phyloP scores from a whole-genome alignment of 306 rosid genomes.

The Comarum palustre region DNA sequence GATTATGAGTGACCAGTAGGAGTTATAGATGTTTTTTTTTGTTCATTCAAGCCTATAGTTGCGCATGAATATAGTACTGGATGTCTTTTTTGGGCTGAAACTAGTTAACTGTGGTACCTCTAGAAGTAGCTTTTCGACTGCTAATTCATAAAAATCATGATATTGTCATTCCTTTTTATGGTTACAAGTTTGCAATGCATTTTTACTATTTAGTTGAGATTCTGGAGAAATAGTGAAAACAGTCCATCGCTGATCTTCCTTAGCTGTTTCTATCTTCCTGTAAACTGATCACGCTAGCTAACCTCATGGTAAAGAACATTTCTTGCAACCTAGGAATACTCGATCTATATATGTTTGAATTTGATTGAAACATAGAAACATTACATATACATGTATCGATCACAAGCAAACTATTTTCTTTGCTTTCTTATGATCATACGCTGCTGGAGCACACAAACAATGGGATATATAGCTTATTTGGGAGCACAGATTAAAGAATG shows the following conservation, averaged over 20 bases:
- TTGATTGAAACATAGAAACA: neutral
- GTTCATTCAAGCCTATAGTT: neutral
- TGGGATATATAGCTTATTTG: neutral
- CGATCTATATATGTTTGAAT: neutral
- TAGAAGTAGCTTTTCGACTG: neutral
- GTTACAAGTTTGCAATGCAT: neutral
- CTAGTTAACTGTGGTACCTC: neutral
- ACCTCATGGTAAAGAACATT: neutral
- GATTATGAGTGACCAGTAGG: neutral
- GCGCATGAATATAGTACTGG: neutral
- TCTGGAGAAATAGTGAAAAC: neutral
- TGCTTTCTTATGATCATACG: neutral
- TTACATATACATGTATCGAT: neutral
- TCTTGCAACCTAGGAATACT: neutral
- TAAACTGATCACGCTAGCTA: neutral
- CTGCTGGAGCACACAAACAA: neutral
- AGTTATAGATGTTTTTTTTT: no score
- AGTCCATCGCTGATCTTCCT: neutral
- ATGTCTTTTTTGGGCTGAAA: no score
- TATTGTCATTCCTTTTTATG: neutral
- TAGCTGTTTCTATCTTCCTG: neutral
- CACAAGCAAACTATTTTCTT: neutral
- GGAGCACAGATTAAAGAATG: neutral
- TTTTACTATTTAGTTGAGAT: neutral
- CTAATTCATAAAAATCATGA: neutral